These are phyloP conservation scores for Pterulicium gracile DNA, from an alignment of 1,284 basidiomycete species.

Conservation along the genomic window DNA sequence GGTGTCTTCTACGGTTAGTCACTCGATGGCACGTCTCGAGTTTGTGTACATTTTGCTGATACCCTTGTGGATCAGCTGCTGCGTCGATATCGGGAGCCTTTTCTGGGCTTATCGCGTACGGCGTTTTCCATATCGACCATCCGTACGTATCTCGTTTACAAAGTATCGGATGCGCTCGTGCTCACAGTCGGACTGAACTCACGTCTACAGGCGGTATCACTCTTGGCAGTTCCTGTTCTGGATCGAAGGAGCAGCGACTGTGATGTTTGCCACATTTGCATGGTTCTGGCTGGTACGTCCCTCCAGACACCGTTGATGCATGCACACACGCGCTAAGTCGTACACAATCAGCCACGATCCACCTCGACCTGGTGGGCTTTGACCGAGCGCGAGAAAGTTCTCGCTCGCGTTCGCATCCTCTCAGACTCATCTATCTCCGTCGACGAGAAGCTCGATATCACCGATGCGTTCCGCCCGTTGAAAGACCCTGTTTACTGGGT, in stretches of 20 bases:
- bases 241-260: slow-evolving; percentile 28
- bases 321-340: neutral
- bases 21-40: neutral
- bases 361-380: slow-evolving; percentile 33
- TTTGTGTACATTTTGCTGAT: neutral
- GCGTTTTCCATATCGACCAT: slow-evolving; percentile 33
- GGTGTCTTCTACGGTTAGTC: slow-evolving; percentile 33
- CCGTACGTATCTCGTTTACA: slow-evolving; percentile 6
- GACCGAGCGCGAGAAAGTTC: slow-evolving; percentile 28
- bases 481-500: slow-evolving; percentile 32
- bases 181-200: neutral
- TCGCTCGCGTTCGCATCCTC: slow-evolving; percentile 32
- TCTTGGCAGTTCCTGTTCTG: slow-evolving; percentile 41
- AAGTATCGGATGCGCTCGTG: neutral
- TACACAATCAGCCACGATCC: slow-evolving; percentile 22
- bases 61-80: slow-evolving; percentile 18
- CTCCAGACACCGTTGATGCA: too few species aligned
- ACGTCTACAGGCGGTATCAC: slow-evolving; percentile 20
- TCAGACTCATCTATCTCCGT: slow-evolving; percentile 35
- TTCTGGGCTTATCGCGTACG: slow-evolving; percentile 34
- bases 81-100: slow-evolving; percentile 35
- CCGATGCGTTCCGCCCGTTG: slow-evolving; percentile 35
- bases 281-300: neutral
- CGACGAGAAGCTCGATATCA: slow-evolving; percentile 30
- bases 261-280: slow-evolving; percentile 1